Percentiles rank a stretch among this genome's conserved stretches.
Evolutionary conservation across 495 filamentous ascomycete genomes (phyloP).

Genomic region (Podospora tetraspora): DNA sequence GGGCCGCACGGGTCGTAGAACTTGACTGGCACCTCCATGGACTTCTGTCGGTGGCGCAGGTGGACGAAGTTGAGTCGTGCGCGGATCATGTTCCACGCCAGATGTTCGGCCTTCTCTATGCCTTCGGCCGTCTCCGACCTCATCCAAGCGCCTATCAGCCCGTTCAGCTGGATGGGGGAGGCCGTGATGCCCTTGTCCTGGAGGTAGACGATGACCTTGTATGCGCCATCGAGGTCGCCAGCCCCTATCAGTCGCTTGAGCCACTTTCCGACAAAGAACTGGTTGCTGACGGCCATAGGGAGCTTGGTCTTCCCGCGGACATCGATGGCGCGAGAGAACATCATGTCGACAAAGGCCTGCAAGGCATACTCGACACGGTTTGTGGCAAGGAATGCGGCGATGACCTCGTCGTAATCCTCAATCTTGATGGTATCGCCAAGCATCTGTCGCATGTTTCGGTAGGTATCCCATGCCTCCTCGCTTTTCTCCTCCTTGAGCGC

Average conservation of each 20-base stretch:
- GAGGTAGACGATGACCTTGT: constrained; percentile 62
- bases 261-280: constrained; percentile 78
- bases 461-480: constrained; percentile 61
- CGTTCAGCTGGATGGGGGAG: constrained; percentile 67
- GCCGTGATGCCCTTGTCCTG: constrained; percentile 58
- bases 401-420: constrained; percentile 68
- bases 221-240: constrained; percentile 63
- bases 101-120: constrained; percentile 57
- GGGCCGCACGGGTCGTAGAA: constrained; percentile 14
- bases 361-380: constrained; percentile 58
- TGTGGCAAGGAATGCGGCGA: constrained; percentile 55
- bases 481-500: constrained; percentile 26
- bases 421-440: constrained; percentile 60
- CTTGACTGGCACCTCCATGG: constrained; percentile 5
- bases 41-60: constrained; percentile 20
- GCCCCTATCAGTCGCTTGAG: constrained; percentile 72
- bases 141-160: constrained; percentile 68
- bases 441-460: constrained; percentile 54
- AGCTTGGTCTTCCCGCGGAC: constrained; percentile 41
- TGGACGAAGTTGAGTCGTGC: constrained; percentile 56
- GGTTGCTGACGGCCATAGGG: constrained; percentile 61
- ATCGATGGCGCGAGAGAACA: constrained; percentile 56
- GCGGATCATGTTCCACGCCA: constrained; percentile 74
- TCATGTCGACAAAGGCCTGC: constrained; percentile 78
- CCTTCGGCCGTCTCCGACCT: constrained; percentile 51